Percentiles rank a stretch among this genome's conserved stretches.
These are phyloP conservation scores for Tricholoma saponaceum DNA, from an alignment of 768 basidiomycete genomes.

Conservation along the genomic window DNA sequence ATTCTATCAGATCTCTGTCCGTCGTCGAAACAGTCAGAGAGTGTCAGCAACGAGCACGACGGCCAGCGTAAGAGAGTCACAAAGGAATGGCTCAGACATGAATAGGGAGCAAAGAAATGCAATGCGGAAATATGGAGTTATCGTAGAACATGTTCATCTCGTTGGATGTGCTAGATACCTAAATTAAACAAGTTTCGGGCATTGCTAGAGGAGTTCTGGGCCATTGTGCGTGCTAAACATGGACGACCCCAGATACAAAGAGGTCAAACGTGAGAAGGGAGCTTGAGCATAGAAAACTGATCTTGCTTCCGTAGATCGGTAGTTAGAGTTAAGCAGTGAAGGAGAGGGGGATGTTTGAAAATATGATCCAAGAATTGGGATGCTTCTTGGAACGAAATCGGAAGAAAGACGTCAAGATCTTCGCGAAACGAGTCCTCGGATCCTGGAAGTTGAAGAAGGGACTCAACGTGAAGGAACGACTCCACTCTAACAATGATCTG, in stretches of 20 bases:
- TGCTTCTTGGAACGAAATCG: background rate
- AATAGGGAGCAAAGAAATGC: background rate
- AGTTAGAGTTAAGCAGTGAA: background rate
- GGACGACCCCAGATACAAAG: background rate
- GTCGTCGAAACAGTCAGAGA: background rate
- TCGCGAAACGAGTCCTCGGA: too few relatives aligned
- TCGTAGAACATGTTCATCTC: background rate
- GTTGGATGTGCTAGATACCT: background rate
- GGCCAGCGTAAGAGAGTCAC: background rate
- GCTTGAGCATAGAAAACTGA: background rate
- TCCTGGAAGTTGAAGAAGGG: too few relatives aligned
- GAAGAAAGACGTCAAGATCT: background rate
- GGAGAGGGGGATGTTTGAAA: background rate
- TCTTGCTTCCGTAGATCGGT: slow-evolving; percentile 4
- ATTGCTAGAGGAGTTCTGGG: slow-evolving; percentile 3
- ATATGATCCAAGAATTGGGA: background rate
- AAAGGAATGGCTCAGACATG: background rate
- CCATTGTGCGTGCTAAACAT: slow-evolving; percentile 1
- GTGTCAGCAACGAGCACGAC: background rate
- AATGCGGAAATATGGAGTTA: background rate
- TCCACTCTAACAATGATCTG: too few relatives aligned
- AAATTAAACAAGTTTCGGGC: slow-evolving; percentile 3
- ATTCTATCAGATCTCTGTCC: background rate
- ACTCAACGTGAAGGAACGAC: too few relatives aligned
- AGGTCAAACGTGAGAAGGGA: slow-evolving; percentile 5